Percentiles rank a stretch among this genome's conserved stretches.
phyloP scores from a whole-genome alignment of 148 eudicot species.

The Salicornia ramosissima region DNA sequence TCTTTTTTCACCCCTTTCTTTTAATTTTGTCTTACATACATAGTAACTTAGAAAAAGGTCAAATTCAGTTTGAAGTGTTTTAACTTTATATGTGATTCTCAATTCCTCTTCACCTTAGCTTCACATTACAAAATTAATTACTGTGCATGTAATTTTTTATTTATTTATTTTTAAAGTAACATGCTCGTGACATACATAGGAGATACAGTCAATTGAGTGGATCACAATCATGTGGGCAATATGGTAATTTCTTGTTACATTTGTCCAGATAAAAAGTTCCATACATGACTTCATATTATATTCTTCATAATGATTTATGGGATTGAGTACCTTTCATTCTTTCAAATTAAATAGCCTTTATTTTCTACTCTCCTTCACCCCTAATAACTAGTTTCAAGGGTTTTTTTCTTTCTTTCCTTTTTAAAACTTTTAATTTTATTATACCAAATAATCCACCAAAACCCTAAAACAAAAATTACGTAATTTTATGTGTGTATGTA shows the following conservation, averaged over 20 bases:
- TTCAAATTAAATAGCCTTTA: neutral
- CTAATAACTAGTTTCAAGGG: neutral
- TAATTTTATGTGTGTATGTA: neutral
- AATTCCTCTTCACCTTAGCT: neutral
- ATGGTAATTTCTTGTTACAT: constrained; percentile 14
- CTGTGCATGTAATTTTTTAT: too few relatives aligned
- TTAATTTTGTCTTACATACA: constrained; percentile 1
- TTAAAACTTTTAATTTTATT: too few relatives aligned
- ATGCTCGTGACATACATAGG: neutral
- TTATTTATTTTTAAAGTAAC: neutral
- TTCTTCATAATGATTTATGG: constrained; percentile 6
- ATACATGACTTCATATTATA: too few relatives aligned
- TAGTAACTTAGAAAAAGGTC: neutral
- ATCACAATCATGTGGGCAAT: constrained; percentile 16
- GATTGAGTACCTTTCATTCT: neutral
- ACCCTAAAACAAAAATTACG: neutral
- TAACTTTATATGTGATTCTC: constrained; percentile 2
- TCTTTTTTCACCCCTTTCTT: neutral
- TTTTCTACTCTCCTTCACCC: neutral
- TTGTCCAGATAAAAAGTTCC: neutral
- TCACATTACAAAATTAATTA: neutral
- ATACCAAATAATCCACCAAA: too few relatives aligned
- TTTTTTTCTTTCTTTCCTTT: too few relatives aligned
- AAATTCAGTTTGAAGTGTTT: neutral
- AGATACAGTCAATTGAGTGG: constrained; percentile 17